Conservation (phyloP, 2,329 filamentous ascomycete species). For the Hymenotorrendiella dingleyae region DNA sequence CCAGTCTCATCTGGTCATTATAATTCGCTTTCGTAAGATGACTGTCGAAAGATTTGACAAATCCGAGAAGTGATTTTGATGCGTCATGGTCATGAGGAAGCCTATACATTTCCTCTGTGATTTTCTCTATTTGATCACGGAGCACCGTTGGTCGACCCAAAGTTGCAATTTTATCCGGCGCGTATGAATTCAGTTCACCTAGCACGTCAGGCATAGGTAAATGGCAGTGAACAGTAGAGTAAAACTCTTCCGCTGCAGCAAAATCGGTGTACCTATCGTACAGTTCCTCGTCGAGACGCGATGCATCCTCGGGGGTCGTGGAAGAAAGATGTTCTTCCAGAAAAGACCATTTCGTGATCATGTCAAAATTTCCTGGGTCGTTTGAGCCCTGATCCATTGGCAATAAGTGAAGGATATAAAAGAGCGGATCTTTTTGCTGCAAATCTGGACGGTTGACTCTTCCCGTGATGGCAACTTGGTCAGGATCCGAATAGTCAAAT, state of each 20-base stretch:
- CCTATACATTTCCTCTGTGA: slow-evolving; percentile 4
- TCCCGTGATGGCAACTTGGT: not conserved
- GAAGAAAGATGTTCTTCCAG: slow-evolving; percentile 5
- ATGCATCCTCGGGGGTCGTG: not conserved
- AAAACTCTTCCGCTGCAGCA: slow-evolving; percentile 5
- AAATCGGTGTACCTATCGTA: slow-evolving; percentile 4
- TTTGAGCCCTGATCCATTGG: not conserved
- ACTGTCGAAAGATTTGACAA: slow-evolving; percentile 2
- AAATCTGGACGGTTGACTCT: not conserved
- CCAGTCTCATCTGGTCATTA: slow-evolving; percentile 2
- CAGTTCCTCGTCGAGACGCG: slow-evolving; percentile 1
- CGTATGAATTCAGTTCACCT: not conserved
- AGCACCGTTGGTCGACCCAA: slow-evolving; percentile 6
- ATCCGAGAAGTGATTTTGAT: not conserved
- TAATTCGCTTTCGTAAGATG: not conserved
- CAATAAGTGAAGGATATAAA: slow-evolving; percentile 3
- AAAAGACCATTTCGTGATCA: slow-evolving; percentile 4
- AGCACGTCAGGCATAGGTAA: not conserved
- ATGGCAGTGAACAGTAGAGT: not conserved
- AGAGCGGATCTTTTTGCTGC: slow-evolving; percentile 1
- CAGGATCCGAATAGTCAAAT: not conserved
- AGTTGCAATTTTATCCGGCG: not conserved
- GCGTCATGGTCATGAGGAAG: slow-evolving; percentile 1
- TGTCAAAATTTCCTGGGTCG: not conserved
- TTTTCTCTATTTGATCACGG: slow-evolving; percentile 5